These are phyloP conservation scores for Phaffomyces antillensis DNA, from an alignment of 805 yeast species.

Conservation along the genomic window DNA sequence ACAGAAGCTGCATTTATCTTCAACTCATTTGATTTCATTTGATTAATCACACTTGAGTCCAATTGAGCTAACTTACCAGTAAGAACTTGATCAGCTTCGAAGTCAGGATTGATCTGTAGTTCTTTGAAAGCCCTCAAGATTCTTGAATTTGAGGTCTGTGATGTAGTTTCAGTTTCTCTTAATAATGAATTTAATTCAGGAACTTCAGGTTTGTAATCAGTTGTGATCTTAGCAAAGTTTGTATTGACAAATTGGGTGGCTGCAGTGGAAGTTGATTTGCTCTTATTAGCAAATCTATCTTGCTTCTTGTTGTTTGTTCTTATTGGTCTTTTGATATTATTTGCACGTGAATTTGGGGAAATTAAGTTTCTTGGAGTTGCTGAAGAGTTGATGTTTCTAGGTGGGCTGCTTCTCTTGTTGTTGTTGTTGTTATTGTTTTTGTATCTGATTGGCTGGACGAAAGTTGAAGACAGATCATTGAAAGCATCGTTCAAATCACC, in stretches of 20 bases:
- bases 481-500: slow-evolving; percentile 2
- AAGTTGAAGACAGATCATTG: slow-evolving; percentile 1
- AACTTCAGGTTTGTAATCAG: slow-evolving; percentile 14
- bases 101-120: slow-evolving; percentile 8
- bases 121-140: slow-evolving; percentile 16
- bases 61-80: slow-evolving; percentile 11
- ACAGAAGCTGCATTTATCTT: slow-evolving; percentile 21
- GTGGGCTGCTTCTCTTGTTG: not conserved
- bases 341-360: slow-evolving; percentile 2
- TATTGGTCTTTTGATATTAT: not conserved
- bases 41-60: slow-evolving; percentile 1
- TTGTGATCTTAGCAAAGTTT: slow-evolving; percentile 13
- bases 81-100: slow-evolving; percentile 14
- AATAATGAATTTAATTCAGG: slow-evolving; percentile 13
- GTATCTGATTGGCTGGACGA: not conserved
- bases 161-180: slow-evolving; percentile 12
- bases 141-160: slow-evolving; percentile 17
- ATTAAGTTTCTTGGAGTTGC: not conserved
- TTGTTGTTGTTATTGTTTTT: not conserved
- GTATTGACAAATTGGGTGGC: slow-evolving; percentile 8
- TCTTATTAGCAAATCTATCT: not conserved
- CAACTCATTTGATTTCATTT: slow-evolving; percentile 15
- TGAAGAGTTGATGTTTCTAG: slow-evolving; percentile 4
- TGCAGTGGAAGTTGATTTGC: not conserved
- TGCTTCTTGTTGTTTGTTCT: not conserved